Conservation (phyloP, 371 early-diverging fungal genomes). For the Mortierella sp. region DNA sequence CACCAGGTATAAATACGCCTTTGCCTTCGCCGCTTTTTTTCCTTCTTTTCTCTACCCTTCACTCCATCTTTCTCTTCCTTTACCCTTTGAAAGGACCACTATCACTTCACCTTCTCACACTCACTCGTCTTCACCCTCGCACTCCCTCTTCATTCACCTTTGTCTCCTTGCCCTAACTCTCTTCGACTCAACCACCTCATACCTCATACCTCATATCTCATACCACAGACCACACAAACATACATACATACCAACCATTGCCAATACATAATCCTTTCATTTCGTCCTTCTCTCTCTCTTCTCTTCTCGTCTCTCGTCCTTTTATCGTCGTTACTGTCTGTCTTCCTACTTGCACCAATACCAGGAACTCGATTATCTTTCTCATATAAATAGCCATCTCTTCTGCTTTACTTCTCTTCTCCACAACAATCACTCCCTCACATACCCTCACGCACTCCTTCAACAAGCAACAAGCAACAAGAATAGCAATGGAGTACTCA, state of each 20-base stretch:
- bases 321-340: background rate
- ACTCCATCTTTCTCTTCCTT: background rate
- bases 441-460: background rate
- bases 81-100: background rate
- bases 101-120: background rate
- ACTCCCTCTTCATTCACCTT: background rate
- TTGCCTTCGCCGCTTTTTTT: conserved; percentile 10
- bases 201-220: too few relatives aligned
- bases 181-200: background rate
- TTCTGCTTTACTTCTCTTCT: background rate
- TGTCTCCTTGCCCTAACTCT: background rate
- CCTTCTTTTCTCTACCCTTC: background rate
- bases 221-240: conserved; percentile 8
- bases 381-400: conserved; percentile 2
- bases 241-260: background rate
- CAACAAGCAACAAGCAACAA: background rate
- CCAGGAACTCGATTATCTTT: background rate
- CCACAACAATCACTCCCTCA: background rate
- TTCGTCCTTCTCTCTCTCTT: background rate
- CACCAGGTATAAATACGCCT: conserved; percentile 11
- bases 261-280: background rate
- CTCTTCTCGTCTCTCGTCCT: background rate
- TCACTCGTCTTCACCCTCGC: background rate
- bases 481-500: conserved; percentile 32
- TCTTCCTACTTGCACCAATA: background rate